A percentile compares a stretch with the other conserved stretches of the same genome.
Evolutionary conservation across 2,329 filamentous ascomycete genomes (phyloP).

Genomic region (Lecanicillium sp.): DNA sequence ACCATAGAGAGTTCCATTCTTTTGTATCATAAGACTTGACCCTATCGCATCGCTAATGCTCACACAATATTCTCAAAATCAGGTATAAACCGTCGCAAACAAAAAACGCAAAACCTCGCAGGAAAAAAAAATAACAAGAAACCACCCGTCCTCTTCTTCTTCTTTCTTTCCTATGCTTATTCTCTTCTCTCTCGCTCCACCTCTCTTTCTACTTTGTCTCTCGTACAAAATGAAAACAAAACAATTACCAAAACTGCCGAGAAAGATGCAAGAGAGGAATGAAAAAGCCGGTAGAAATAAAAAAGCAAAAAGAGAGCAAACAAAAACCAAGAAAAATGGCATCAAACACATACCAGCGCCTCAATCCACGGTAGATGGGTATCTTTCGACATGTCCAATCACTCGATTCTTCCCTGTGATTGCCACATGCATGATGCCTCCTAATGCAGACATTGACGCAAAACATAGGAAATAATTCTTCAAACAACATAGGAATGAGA

Average conservation of each 20-base stretch:
- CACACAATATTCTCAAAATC: slow-evolving; percentile 13
- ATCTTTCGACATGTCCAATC: no score
- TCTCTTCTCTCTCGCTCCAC: slow-evolving; percentile 14
- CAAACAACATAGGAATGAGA: slow-evolving; percentile 11
- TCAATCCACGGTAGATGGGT: background rate
- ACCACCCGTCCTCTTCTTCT: background rate
- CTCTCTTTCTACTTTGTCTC: slow-evolving; percentile 18
- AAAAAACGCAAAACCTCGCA: slow-evolving; percentile 2
- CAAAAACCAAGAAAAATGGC: slow-evolving; percentile 10
- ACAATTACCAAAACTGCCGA: slow-evolving; percentile 2
- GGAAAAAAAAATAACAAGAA: background rate
- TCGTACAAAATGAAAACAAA: slow-evolving; percentile 19
- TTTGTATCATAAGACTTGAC: slow-evolving; percentile 13
- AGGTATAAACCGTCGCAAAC: slow-evolving; percentile 8
- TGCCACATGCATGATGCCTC: background rate
- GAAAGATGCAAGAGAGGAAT: background rate
- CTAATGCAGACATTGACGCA: background rate
- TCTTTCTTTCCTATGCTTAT: background rate
- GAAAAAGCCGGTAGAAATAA: slow-evolving; percentile 4
- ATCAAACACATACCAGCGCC: slow-evolving; percentile 1
- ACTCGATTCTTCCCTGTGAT: no score
- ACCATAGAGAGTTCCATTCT: slow-evolving; percentile 6
- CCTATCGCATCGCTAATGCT: slow-evolving; percentile 15
- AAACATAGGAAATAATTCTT: slow-evolving; percentile 11
- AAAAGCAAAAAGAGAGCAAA: slow-evolving; percentile 8